These are phyloP conservation scores for Aspergillus fructus DNA, from an alignment of 2,329 filamentous ascomycete genomes.

Conservation along the genomic window DNA sequence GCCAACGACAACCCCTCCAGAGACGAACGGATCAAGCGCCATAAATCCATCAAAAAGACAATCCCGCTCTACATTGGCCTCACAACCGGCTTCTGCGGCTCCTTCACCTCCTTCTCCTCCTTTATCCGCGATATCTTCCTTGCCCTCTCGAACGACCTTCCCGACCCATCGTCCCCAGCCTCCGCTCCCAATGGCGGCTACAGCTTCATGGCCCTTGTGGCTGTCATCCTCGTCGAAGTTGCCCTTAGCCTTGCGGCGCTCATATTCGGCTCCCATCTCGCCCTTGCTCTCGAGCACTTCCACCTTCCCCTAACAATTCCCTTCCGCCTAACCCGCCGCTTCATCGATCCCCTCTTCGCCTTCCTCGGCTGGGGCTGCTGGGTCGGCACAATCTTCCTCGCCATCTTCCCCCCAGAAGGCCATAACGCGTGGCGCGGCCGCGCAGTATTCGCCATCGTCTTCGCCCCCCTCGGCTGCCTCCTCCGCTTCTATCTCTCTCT, in stretches of 20 bases:
- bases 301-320: slow-evolving; percentile 61
- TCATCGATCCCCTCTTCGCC: slow-evolving; percentile 64
- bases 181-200: slow-evolving; percentile 68
- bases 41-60: slow-evolving; percentile 72
- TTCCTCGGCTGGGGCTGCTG: slow-evolving; percentile 71
- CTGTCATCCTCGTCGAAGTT: slow-evolving; percentile 71
- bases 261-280: slow-evolving; percentile 72
- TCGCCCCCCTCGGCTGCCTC: slow-evolving; percentile 78
- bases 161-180: slow-evolving; percentile 49
- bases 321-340: slow-evolving; percentile 54
- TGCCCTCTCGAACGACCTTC: slow-evolving; percentile 72
- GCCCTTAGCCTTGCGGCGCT: slow-evolving; percentile 69
- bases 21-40: slow-evolving; percentile 45
- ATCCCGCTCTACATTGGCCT: slow-evolving; percentile 86
- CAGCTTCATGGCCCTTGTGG: slow-evolving; percentile 77
- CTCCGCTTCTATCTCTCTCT: slow-evolving; percentile 71
- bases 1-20: slow-evolving; percentile 22
- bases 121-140: slow-evolving; percentile 81
- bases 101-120: slow-evolving; percentile 84
- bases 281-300: slow-evolving; percentile 58
- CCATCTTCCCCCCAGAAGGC: slow-evolving; percentile 66
- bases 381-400: slow-evolving; percentile 72
- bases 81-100: slow-evolving; percentile 83
- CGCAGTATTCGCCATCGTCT: slow-evolving; percentile 73
- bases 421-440: slow-evolving; percentile 70